These are phyloP conservation scores for Metschnikowia santaceciliae DNA, from an alignment of 805 yeast species.

Conservation along the genomic window DNA sequence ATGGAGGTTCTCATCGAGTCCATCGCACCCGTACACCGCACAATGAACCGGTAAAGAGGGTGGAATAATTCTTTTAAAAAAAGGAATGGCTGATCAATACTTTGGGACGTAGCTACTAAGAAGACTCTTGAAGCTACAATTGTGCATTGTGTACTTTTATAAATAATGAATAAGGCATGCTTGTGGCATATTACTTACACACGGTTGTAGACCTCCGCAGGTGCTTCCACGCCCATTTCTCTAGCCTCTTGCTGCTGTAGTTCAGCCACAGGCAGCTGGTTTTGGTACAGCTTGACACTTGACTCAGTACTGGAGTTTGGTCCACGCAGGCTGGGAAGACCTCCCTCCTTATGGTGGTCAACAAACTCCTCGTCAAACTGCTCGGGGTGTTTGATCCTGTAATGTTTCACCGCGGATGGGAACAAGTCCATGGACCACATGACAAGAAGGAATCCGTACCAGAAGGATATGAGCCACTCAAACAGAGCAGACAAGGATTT, in stretches of 20 bases:
- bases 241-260: neutral
- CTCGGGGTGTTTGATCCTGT: conserved; percentile 28
- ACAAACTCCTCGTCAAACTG: conserved; percentile 18
- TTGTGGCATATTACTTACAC: neutral
- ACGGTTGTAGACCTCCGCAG: neutral
- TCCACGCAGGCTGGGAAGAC: neutral
- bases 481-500: conserved; percentile 54
- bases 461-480: conserved; percentile 87
- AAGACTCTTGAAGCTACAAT: neutral
- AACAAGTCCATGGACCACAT: conserved; percentile 66
- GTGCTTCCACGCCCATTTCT: neutral
- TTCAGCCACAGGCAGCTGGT: neutral
- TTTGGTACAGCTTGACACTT: neutral
- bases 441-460: conserved; percentile 69
- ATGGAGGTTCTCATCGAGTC: conserved; percentile 1
- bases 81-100: neutral
- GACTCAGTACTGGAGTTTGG: neutral
- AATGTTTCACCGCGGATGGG: conserved; percentile 49
- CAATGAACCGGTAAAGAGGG: neutral
- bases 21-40: conserved; percentile 3
- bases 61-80: neutral
- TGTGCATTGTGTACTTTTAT: neutral
- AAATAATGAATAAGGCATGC: neutral
- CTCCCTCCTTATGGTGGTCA: conserved; percentile 16
- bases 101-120: neutral